Percentiles rank a stretch among this genome's conserved stretches.
Conservation (phyloP, 148 eudicot species). For the Camellia lanceoleosa region DNA sequence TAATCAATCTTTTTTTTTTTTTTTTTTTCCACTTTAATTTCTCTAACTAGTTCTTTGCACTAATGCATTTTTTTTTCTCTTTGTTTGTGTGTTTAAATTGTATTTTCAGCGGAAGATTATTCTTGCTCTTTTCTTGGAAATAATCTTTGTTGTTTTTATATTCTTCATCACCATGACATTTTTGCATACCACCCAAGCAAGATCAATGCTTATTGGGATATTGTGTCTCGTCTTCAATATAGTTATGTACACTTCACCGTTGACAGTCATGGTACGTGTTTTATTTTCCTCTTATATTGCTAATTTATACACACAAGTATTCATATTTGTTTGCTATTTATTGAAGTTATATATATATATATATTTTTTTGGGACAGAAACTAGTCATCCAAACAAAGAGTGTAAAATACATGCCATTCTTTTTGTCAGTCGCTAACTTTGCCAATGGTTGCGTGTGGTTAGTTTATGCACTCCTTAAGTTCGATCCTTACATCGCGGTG, state of each 20-base stretch:
- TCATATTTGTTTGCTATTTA: background rate
- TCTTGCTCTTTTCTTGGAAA: conserved; percentile 25
- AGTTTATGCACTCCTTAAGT: conserved; percentile 43
- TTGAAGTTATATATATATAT: background rate
- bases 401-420: conserved; percentile 87
- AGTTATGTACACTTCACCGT: conserved; percentile 64
- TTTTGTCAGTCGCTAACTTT: conserved; percentile 59
- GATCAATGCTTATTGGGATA: conserved; percentile 60
- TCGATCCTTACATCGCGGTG: conserved; percentile 68
- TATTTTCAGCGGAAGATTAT: conserved; percentile 45
- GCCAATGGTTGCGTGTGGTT: conserved; percentile 60
- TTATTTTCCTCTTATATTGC: too few relatives aligned
- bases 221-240: conserved; percentile 56
- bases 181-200: conserved; percentile 32
- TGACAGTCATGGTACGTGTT: conserved; percentile 59
- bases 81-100: background rate
- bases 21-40: background rate
- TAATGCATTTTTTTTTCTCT: background rate
- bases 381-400: conserved; percentile 67
- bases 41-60: background rate
- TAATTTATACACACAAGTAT: too few relatives aligned
- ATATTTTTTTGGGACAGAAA: conserved; percentile 26
- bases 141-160: conserved; percentile 29
- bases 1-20: background rate
- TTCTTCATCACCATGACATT: conserved; percentile 25